phyloP scores from a whole-genome alignment of 2,329 filamentous ascomycete species.

The Drechslerella coelobrocha region DNA sequence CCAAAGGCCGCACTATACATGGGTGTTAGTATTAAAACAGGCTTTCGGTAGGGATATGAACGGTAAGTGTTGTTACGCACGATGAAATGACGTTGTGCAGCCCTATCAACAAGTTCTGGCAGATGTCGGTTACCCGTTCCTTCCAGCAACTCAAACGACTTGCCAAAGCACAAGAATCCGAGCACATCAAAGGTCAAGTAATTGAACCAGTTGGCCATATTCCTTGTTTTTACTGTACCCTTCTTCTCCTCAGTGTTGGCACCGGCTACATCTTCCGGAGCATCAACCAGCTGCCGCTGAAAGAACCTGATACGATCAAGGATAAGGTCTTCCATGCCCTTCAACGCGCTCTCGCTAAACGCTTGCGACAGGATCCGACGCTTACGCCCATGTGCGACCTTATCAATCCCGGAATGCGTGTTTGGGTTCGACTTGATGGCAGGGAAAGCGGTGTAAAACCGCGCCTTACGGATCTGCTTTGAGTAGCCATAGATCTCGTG shows the following conservation, averaged over 20 bases:
- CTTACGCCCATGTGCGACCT: conserved; percentile 73
- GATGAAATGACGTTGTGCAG: conserved; percentile 61
- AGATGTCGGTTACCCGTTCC: conserved; percentile 61
- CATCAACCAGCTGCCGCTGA: conserved; percentile 65
- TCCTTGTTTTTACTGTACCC: conserved; percentile 67
- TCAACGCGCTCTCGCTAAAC: conserved; percentile 71
- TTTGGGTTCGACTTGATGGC: conserved; percentile 60
- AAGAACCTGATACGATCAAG: conserved; percentile 71
- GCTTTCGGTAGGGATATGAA: not conserved
- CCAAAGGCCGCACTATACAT: conserved; percentile 71
- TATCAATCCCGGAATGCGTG: conserved; percentile 76
- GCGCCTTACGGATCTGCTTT: conserved; percentile 62
- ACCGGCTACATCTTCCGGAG: conserved; percentile 62
- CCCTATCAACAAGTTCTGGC: conserved; percentile 59
- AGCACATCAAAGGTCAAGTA: conserved; percentile 62
- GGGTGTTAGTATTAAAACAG: conserved; percentile 11
- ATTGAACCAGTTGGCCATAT: conserved; percentile 64
- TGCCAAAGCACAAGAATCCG: conserved; percentile 64
- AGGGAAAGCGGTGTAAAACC: conserved; percentile 62
- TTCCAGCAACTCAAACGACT: conserved; percentile 63
- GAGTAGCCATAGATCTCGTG: conserved; percentile 63
- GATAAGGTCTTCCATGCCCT: conserved; percentile 73
- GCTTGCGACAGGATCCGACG: conserved; percentile 73
- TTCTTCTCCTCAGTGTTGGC: conserved; percentile 56
- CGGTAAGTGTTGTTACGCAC: conserved; percentile 54